phyloP scores from a whole-genome alignment of 257 asterid species.

The Schizonepeta tenuifolia region DNA sequence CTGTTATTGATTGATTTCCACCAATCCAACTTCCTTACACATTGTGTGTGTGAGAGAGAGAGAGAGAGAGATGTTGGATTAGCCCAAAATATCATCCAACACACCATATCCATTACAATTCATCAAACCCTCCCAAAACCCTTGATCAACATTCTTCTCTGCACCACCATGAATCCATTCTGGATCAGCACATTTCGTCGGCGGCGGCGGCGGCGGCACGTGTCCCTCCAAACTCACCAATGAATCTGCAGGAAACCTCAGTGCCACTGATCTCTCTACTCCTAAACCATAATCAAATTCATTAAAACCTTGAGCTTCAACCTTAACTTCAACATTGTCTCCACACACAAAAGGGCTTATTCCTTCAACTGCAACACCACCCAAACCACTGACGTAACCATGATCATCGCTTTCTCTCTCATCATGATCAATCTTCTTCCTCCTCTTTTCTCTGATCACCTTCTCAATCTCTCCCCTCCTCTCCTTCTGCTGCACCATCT shows the following conservation, averaged over 20 bases:
- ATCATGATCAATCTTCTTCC: constrained; percentile 42
- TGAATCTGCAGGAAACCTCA: not conserved
- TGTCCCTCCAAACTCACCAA: constrained; percentile 28
- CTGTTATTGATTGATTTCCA: not conserved
- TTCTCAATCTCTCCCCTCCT: constrained; percentile 52
- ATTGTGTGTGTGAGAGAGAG: no score
- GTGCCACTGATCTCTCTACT: constrained; percentile 26
- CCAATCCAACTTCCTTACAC: not conserved
- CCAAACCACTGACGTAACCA: not conserved
- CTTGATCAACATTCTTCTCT: constrained; percentile 45
- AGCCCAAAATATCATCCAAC: constrained; percentile 25
- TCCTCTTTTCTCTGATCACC: constrained; percentile 48
- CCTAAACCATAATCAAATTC: constrained; percentile 29
- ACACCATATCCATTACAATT: constrained; percentile 25
- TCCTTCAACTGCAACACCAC: not conserved
- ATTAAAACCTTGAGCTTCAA: constrained; percentile 16
- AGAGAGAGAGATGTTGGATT: not conserved
- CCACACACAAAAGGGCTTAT: constrained; percentile 19
- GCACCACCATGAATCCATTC: not conserved
- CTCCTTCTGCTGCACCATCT: constrained; percentile 57
- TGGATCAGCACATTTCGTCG: not conserved
- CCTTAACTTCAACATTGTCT: constrained; percentile 5
- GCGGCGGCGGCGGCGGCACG: not conserved
- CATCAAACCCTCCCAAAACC: constrained; percentile 60
- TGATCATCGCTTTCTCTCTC: not conserved